These are phyloP conservation scores for Manihot esculenta DNA, from an alignment of 441 rosid species.

Conservation along the genomic window DNA sequence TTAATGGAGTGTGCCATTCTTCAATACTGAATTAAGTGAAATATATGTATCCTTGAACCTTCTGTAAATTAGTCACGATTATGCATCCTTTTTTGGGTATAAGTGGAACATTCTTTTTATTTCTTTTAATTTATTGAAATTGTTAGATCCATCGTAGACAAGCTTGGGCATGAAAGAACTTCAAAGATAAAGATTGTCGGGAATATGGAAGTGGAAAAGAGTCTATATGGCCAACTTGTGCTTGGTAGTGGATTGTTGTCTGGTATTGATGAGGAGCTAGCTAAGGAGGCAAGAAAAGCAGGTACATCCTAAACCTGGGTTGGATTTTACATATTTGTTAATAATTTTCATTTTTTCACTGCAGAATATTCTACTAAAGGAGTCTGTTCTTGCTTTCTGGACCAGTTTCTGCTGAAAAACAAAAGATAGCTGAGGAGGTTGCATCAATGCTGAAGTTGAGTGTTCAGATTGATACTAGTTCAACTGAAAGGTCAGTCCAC, in stretches of 20 bases:
- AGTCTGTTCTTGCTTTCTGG: conserved; percentile 25
- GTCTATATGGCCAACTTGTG: conserved; percentile 80
- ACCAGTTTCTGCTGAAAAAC: conserved; percentile 84
- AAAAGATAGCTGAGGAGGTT: conserved; percentile 84
- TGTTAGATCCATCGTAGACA: conserved; percentile 67
- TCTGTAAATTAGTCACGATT: neutral
- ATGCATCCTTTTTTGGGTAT: neutral
- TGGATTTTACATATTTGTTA: conserved; percentile 10
- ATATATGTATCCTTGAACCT: neutral
- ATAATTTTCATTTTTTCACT: conserved; percentile 20
- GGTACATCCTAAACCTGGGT: conserved; percentile 37
- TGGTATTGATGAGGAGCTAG: conserved; percentile 67
- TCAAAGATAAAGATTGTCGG: conserved; percentile 63
- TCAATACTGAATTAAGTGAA: neutral
- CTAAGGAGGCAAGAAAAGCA: conserved; percentile 76
- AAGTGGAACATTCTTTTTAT: conserved; percentile 10
- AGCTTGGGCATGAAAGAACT: conserved; percentile 72
- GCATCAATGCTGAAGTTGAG: conserved; percentile 81
- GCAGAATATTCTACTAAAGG: conserved; percentile 24
- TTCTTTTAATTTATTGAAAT: conserved; percentile 13
- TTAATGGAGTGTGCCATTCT: neutral
- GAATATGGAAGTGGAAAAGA: conserved; percentile 58
- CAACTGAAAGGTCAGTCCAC: conserved; percentile 63
- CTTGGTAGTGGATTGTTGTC: conserved; percentile 57
- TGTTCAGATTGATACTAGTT: conserved; percentile 73